Base-by-base conservation (phyloP, 164 flowering plant genomes). In the Euptelea pleiosperma region DNA sequence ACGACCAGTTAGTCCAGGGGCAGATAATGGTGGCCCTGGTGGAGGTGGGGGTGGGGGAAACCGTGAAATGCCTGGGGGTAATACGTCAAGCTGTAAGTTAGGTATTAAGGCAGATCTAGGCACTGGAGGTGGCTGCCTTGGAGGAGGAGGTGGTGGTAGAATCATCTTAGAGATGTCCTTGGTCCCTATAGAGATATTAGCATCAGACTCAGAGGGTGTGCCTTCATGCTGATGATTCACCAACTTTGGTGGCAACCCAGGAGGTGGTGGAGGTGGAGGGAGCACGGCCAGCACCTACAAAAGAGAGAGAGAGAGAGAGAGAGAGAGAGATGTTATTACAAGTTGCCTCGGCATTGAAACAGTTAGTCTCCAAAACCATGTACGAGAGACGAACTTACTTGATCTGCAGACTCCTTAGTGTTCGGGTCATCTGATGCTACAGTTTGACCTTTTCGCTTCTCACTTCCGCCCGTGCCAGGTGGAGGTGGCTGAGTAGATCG, bases 1-100 rank as follows among this genome's bases (percentile, higher is more conserved):
- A 55, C 52, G 85, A 51, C 65, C 60, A 21, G 89, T 76, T 63
- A 80, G 65, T 33, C 86, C 86, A 59, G 83, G 75, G 58, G 55
- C 67, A 64, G 89, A 42, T 28, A 63, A 53, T 47, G 80, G 52
- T 21, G 87, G 79, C n/a, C 80, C 86, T 29, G 85, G 78, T 44
- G 91, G 94, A 45, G 92, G 95, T 61, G 89, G 89, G 8, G 89
- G 93, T 43, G 86, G 92, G 9, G 84, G 91, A 52, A 86, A 84
- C 21, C 78, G 79, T 42, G 87, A 74, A 55, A 90, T 81, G 36
- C 97, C 98, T 6, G 90, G 98, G 25, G 94, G 92, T 57, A 82
- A 70, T 15, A 82, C 69, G 75, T 86, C 96, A 31, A 87, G 77
- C 62, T 80, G 98, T 52, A 84, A 21, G 31, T 64, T 56, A 35